Evolutionary conservation across 1,284 basidiomycete species (phyloP), one percentile per base, ranked within the genome.

Genomic region (Austroboletus niveus): DNA sequence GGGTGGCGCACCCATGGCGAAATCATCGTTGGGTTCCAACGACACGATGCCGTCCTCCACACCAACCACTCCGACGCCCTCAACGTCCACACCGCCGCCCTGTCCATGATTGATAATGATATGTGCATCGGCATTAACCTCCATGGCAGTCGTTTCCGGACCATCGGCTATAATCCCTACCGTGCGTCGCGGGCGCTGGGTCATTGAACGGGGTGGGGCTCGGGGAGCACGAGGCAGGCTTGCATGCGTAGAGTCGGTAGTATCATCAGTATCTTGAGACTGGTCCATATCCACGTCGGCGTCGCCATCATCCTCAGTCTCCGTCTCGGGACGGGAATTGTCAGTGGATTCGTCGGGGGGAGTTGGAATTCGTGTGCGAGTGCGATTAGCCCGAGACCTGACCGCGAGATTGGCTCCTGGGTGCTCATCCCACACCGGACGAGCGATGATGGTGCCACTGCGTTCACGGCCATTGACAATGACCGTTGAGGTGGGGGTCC

Each of bases 1-100:
- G 9, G 89, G 89, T 9, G 89, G 89, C 0, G 89, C 89, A 48
- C 89, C 89, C 87, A 91, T 90, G 10, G 88, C 88, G 57, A 91
- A 85, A 65, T 91, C 89, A 55, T 91, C 88, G 60, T 91, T 82
- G 41, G 78, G 77, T 47, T 85, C 85, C 35, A 88, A 69, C 8
- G 78, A 81, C 10, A 86, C 86, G 42, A 90, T 82, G 0, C 83
- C 87, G 54, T 87, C 85, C 50, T 84, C 84, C 9, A 87, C 84
- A 2, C 78, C 77, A n/a, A 79, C 77, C 4, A 75, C 74, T 22
- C 66, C 65, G 15, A 72, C 73, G n/a, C 65, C 66, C 12, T 68
- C 72, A 2, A 63, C 62, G 12, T 63, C 75, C 4, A 75, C 79
- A 4, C 71, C 73, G 7, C 67, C 73, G 24, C 75, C 78, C 45